Conservation (phyloP, 371 early-diverging fungal species). For the Mortierella sp. region DNA sequence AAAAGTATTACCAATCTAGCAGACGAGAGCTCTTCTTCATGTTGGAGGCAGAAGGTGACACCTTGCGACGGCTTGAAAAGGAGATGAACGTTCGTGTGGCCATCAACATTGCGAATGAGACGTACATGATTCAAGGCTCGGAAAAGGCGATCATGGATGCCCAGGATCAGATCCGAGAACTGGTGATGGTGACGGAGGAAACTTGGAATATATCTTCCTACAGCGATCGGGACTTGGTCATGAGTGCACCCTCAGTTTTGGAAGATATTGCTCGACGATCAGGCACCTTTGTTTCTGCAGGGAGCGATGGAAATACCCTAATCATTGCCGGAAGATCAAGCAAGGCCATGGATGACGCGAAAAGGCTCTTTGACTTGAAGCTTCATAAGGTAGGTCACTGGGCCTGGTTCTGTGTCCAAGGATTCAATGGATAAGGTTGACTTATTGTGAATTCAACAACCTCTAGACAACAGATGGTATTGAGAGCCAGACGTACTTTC, state of each 20-base stretch:
- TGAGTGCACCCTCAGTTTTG: constrained; percentile 16
- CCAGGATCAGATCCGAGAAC: constrained; percentile 30
- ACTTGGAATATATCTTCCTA: constrained; percentile 46
- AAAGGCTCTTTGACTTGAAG: constrained; percentile 44
- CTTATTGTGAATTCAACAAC: too few species aligned
- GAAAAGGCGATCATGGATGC: constrained; percentile 32
- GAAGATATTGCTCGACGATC: constrained; percentile 50
- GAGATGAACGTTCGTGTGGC: constrained; percentile 40
- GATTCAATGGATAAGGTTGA: too few species aligned
- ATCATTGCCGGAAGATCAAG: constrained; percentile 34
- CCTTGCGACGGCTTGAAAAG: constrained; percentile 28
- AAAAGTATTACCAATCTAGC: constrained; percentile 32
- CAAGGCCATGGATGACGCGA: constrained; percentile 40
- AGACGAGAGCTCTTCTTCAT: constrained; percentile 44
- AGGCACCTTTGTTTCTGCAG: constrained; percentile 36
- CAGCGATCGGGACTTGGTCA: constrained; percentile 16
- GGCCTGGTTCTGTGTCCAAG: neutral
- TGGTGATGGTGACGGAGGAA: constrained; percentile 46
- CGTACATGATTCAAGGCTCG: constrained; percentile 36
- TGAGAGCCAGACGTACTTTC: constrained; percentile 19
- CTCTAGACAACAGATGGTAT: constrained; percentile 1
- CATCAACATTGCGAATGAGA: constrained; percentile 47
- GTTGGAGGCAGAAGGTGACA: constrained; percentile 33
- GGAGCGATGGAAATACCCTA: constrained; percentile 15
- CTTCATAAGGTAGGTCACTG: constrained; percentile 21